Base-by-base conservation (phyloP, 495 filamentous ascomycete genomes). In the Letharia columbiana region DNA sequence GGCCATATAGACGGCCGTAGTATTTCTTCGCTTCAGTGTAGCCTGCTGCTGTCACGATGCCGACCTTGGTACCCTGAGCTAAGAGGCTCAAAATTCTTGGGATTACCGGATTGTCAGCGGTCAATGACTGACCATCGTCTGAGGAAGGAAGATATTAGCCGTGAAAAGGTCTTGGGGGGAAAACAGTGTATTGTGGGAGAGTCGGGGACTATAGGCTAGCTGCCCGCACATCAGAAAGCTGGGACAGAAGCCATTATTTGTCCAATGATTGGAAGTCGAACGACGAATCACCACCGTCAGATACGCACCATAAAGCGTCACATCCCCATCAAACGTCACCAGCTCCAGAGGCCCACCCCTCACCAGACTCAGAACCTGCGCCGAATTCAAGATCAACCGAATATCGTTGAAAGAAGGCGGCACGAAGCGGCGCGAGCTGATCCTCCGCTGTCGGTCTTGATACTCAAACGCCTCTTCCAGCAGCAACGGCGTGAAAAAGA, bases 371-470 rank as follows among this genome's bases (percentile, higher is more conserved):
- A 96, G 88, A 35, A 96, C 78, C 77, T 98, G 95, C 60, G 94
- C 92, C 39, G 94, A 92, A 78, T 98, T 98, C 68, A 98, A 83
- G 61, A 91, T 90, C 10, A 97, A 78, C 4, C 95, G 87, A 66
- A 98, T 87, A 71, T 98, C 94, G 77, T 98, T 98, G 83, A 98
- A 98, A 17, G 91, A 96, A 0, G 95, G 95, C 8, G 94, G 88
- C 13, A 98, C 94, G 72, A 97, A 98, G 37, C 94, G 88, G 10
- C 94, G 88, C 4, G 86, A 90, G 65, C 90, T 95, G 76, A 98
- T 98, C 73, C 86, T 88, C 4, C 94, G 86, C 58, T 84, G 86
- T 56, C 79, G 72, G 75, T 98, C 94, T 75, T 98, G 94, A 72
- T 89, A 92, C 64, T 86, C 85, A 79, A 98, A 98, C 10, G 95